phyloP scores from a whole-genome alignment of 140 eudicot species.

The Bidens hawaiensis region DNA sequence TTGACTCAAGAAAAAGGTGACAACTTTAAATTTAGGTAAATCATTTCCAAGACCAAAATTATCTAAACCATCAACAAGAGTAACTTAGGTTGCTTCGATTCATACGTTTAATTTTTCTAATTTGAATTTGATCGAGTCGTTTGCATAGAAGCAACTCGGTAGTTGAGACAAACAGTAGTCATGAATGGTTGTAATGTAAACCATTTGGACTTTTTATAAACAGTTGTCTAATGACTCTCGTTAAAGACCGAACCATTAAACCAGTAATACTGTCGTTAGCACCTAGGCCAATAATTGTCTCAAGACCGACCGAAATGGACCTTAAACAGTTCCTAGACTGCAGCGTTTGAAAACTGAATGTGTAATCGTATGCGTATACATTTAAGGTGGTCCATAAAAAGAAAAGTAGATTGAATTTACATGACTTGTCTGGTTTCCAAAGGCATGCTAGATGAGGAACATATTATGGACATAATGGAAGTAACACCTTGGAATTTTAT shows the following conservation, averaged over 20 bases:
- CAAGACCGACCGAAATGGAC: not conserved
- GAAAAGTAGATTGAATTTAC: constrained; percentile 9
- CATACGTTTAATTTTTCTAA: not conserved
- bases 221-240: too few relatives aligned
- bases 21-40: constrained; percentile 23
- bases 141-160: not conserved
- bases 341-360: not conserved
- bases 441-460: constrained; percentile 25
- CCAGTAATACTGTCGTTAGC: not conserved
- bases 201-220: too few relatives aligned
- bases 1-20: constrained; percentile 9
- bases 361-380: not conserved
- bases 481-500: constrained; percentile 37
- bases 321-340: too few relatives aligned
- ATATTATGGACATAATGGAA: constrained; percentile 30
- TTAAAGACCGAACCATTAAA: not conserved
- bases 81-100: constrained; percentile 2
- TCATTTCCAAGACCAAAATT: not conserved
- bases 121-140: too few relatives aligned
- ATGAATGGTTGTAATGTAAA: too few relatives aligned
- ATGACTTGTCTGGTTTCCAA: constrained; percentile 28
- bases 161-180: too few relatives aligned
- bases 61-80: not conserved
- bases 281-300: not conserved
- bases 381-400: constrained; percentile 17